phyloP scores from a whole-genome alignment of 2,329 filamentous ascomycete genomes.

The Waltergamsia citrina region DNA sequence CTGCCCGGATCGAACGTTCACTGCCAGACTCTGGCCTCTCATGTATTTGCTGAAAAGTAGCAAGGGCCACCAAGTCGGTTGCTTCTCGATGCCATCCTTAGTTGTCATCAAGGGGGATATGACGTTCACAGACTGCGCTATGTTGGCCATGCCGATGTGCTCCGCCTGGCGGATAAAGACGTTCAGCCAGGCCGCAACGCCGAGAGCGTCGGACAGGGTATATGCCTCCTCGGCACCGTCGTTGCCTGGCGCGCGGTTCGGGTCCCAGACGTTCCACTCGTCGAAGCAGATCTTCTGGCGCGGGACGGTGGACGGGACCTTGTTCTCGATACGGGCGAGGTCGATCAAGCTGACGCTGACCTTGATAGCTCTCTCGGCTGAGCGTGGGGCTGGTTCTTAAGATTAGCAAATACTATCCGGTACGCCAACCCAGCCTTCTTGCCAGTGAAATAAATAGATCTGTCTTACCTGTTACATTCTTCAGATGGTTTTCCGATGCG shows the following conservation, averaged over 20 bases:
- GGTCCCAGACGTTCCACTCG: constrained; percentile 81
- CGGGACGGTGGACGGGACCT: constrained; percentile 47
- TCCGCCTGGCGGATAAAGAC: constrained; percentile 65
- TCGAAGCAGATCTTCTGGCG: constrained; percentile 70
- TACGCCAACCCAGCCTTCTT: too few species aligned
- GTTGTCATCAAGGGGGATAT: constrained; percentile 70
- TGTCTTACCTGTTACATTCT: constrained; percentile 47
- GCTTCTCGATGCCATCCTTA: constrained; percentile 52
- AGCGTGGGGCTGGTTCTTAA: constrained; percentile 6
- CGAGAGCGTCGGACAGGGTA: constrained; percentile 65
- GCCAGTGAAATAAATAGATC: too few species aligned
- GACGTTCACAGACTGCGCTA: constrained; percentile 71
- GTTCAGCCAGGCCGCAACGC: constrained; percentile 66
- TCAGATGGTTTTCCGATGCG: constrained; percentile 39
- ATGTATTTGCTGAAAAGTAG: constrained; percentile 55
- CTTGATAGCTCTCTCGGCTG: constrained; percentile 1
- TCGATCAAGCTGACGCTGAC: constrained; percentile 50
- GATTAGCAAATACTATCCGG: too few species aligned
- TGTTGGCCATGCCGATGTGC: constrained; percentile 68
- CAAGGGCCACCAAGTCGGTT: constrained; percentile 69
- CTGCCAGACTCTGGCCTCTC: constrained; percentile 59
- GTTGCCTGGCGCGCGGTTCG: constrained; percentile 59
- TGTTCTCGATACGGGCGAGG: constrained; percentile 62
- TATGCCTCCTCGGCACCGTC: constrained; percentile 65
- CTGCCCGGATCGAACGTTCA: constrained; percentile 52